These are phyloP conservation scores for Termitomyces sp. DNA, from an alignment of 768 basidiomycete species.

Conservation along the genomic window DNA sequence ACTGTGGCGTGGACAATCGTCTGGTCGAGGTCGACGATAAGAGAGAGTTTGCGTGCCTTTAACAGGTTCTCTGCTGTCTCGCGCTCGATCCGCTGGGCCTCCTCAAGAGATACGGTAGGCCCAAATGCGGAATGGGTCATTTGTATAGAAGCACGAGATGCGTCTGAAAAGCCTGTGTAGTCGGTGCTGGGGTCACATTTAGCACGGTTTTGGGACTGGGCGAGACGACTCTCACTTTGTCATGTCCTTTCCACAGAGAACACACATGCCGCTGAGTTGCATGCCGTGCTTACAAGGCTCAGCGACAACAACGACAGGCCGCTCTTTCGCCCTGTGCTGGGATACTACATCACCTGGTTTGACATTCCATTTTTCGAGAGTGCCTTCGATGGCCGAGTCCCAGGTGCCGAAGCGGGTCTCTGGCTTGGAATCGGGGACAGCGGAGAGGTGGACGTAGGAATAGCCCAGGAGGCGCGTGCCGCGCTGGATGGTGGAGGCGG, in stretches of 20 bases:
- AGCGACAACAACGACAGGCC: constrained; percentile 56
- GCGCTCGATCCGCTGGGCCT: constrained; percentile 84
- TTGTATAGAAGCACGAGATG: constrained; percentile 81
- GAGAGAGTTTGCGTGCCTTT: constrained; percentile 71
- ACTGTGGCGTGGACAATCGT: constrained; percentile 99
- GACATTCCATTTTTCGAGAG: constrained; percentile 65
- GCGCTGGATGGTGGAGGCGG: constrained; percentile 46
- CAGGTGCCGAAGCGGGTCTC: constrained; percentile 84
- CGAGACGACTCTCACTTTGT: constrained; percentile 54
- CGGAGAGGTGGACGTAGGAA: constrained; percentile 60
- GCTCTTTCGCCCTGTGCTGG: constrained; percentile 49
- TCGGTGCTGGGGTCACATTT: constrained; percentile 44
- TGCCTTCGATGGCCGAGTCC: constrained; percentile 85
- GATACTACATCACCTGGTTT: constrained; percentile 61
- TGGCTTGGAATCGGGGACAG: constrained; percentile 37
- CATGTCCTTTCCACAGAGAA: constrained; percentile 93
- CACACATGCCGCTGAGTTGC: constrained; percentile 89
- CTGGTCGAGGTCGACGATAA: constrained; percentile 98
- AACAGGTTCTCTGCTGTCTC: constrained; percentile 79
- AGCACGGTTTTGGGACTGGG: not conserved
- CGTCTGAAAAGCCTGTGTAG: constrained; percentile 85
- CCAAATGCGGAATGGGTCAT: constrained; percentile 93
- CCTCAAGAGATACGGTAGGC: constrained; percentile 87
- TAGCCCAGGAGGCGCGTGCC: constrained; percentile 82
- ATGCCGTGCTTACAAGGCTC: constrained; percentile 98